Conservation (phyloP, 2,329 filamentous ascomycete genomes). For the Didymella segeticola region DNA sequence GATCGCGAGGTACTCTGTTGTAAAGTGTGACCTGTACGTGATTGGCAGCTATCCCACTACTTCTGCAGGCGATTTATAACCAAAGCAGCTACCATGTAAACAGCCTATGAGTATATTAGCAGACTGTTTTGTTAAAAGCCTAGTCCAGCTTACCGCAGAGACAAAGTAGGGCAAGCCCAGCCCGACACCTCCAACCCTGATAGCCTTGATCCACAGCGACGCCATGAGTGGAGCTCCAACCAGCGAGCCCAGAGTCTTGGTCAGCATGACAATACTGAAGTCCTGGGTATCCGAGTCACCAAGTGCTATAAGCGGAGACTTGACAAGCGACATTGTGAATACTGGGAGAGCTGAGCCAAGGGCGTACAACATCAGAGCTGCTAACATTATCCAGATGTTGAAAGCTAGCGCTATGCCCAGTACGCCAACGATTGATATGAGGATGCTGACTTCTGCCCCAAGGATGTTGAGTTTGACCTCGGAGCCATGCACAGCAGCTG, state of each 20-base stretch:
- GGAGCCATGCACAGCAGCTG: constrained; percentile 30
- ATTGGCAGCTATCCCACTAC: too few species aligned
- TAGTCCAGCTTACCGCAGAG: constrained; percentile 1
- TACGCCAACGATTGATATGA: constrained; percentile 44
- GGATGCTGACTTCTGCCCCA: constrained; percentile 41
- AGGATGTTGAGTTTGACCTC: constrained; percentile 41
- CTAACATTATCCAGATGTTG: constrained; percentile 42
- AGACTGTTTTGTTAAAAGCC: neutral
- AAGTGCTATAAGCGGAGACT: constrained; percentile 41
- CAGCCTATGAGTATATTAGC: neutral
- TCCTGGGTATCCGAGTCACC: constrained; percentile 39
- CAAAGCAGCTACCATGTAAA: neutral
- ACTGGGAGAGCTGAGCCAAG: constrained; percentile 48
- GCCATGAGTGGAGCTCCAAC: constrained; percentile 48
- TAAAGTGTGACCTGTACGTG: too few species aligned
- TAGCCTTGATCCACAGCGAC: constrained; percentile 45
- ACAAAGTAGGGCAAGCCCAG: constrained; percentile 45
- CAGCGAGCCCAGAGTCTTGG: constrained; percentile 45
- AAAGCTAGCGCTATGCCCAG: constrained; percentile 41
- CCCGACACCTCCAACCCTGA: constrained; percentile 39
- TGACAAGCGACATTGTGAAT: constrained; percentile 49
- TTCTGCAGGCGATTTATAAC: neutral
- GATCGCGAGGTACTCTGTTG: too few species aligned
- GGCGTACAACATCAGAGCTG: constrained; percentile 47
- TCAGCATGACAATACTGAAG: constrained; percentile 49